phyloP scores from a whole-genome alignment of 768 basidiomycete species.

The Rhizopogon vesiculosus region DNA sequence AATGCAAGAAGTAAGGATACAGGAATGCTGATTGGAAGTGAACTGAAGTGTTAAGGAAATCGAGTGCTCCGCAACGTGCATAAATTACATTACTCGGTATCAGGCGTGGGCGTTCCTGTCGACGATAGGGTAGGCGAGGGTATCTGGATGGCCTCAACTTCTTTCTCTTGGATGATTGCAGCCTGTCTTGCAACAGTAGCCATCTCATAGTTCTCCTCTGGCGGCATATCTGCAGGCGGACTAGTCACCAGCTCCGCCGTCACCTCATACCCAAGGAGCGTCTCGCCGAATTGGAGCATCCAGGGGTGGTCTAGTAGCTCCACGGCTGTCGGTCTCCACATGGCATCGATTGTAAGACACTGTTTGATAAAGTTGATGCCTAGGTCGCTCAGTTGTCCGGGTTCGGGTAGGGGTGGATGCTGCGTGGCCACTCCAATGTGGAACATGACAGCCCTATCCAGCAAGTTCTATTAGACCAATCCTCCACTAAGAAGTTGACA shows the following conservation, averaged over 20 bases:
- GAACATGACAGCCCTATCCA: constrained; percentile 96
- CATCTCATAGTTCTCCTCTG: constrained; percentile 45
- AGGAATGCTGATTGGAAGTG: neutral
- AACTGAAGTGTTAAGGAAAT: neutral
- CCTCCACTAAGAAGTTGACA: neutral
- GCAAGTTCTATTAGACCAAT: neutral
- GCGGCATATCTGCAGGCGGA: constrained; percentile 40
- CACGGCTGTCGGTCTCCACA: constrained; percentile 74
- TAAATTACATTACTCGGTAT: constrained; percentile 21
- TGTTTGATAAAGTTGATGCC: constrained; percentile 94
- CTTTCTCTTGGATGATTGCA: constrained; percentile 52
- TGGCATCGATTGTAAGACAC: constrained; percentile 85
- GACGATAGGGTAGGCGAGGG: constrained; percentile 48
- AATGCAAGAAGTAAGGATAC: constrained; percentile 1
- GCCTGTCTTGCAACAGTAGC: constrained; percentile 54
- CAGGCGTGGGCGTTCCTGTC: constrained; percentile 26
- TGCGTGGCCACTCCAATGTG: constrained; percentile 96
- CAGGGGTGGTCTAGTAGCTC: constrained; percentile 88
- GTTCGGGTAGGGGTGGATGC: constrained; percentile 92
- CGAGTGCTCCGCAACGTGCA: neutral
- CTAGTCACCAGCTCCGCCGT: constrained; percentile 51
- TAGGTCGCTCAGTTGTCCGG: constrained; percentile 78
- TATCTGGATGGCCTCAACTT: constrained; percentile 50
- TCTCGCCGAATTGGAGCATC: constrained; percentile 81
- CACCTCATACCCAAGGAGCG: constrained; percentile 63